phyloP scores from a whole-genome alignment of 345 rosid species.

The Limnanthes douglasii region DNA sequence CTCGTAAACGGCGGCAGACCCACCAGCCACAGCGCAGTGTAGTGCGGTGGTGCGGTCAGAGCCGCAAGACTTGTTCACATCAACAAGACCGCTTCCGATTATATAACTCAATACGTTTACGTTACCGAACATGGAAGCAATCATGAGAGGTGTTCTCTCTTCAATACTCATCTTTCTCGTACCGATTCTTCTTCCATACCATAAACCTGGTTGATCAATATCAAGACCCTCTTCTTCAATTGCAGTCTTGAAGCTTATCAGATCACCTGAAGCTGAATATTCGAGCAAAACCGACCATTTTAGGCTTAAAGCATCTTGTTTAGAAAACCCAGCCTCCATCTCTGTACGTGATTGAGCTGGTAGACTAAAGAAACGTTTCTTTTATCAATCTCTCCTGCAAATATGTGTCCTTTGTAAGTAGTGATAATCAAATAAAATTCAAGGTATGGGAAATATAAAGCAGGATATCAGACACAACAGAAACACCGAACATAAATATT shows the following conservation, averaged over 20 bases:
- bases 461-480: no score
- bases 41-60: constrained; percentile 69
- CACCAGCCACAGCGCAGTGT: constrained; percentile 75
- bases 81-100: constrained; percentile 27
- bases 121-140: constrained; percentile 86
- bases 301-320: no score
- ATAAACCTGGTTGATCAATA: constrained; percentile 41
- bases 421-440: no score
- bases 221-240: constrained; percentile 36
- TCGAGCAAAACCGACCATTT: constrained; percentile 48
- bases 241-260: constrained; percentile 35
- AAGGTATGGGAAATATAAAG: no score
- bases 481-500: no score
- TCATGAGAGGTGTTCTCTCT: constrained; percentile 78
- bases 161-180: constrained; percentile 49
- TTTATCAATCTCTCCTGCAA: no score
- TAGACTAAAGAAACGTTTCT: no score
- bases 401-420: no score
- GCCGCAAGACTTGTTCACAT: constrained; percentile 51
- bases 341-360: no score
- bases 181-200: constrained; percentile 70
- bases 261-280: constrained; percentile 57
- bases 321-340: no score
- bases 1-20: constrained; percentile 36
- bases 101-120: constrained; percentile 44